Percentiles rank a stretch among this genome's conserved stretches.
Conservation (phyloP, 1,284 basidiomycete species). For the Pseudozyma tsukubaensis region DNA sequence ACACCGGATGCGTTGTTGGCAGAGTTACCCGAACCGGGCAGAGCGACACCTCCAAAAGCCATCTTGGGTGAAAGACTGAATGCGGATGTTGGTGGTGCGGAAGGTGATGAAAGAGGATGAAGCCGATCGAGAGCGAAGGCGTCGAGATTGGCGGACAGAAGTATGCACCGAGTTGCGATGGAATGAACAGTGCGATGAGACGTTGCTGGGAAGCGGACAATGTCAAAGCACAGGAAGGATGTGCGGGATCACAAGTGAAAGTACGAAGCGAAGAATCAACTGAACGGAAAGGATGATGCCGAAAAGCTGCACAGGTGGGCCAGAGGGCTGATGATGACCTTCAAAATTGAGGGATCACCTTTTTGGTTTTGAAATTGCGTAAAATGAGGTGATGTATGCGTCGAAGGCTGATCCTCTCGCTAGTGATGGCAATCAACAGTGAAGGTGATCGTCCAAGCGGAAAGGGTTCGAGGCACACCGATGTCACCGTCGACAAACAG, state of each 20-base stretch:
- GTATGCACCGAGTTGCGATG: conserved; percentile 20
- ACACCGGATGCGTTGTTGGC: conserved; percentile 32
- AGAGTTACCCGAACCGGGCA: conserved; percentile 45
- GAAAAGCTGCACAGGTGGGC: conserved; percentile 16
- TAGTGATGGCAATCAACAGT: conserved; percentile 33
- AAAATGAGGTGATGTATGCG: conserved; percentile 4
- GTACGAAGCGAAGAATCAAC: background rate
- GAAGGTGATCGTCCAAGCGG: conserved; percentile 37
- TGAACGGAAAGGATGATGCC: conserved; percentile 11
- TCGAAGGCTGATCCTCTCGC: conserved; percentile 13
- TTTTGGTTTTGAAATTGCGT: conserved; percentile 29
- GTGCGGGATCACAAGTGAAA: conserved; percentile 11
- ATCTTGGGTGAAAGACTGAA: conserved; percentile 19
- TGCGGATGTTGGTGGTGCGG: conserved; percentile 4
- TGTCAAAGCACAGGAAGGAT: background rate
- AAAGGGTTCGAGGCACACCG: conserved; percentile 32
- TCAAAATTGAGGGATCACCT: conserved; percentile 14
- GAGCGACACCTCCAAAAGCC: conserved; percentile 53
- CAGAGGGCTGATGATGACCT: conserved; percentile 23
- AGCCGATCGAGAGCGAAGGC: conserved; percentile 4
- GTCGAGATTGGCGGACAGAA: conserved; percentile 18
- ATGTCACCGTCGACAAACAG: conserved; percentile 45
- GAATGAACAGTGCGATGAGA: conserved; percentile 2
- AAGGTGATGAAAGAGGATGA: background rate
- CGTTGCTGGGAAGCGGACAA: conserved; percentile 3